phyloP scores from a whole-genome alignment of 2,329 filamentous ascomycete species.

The Aspergillus phoenicis region DNA sequence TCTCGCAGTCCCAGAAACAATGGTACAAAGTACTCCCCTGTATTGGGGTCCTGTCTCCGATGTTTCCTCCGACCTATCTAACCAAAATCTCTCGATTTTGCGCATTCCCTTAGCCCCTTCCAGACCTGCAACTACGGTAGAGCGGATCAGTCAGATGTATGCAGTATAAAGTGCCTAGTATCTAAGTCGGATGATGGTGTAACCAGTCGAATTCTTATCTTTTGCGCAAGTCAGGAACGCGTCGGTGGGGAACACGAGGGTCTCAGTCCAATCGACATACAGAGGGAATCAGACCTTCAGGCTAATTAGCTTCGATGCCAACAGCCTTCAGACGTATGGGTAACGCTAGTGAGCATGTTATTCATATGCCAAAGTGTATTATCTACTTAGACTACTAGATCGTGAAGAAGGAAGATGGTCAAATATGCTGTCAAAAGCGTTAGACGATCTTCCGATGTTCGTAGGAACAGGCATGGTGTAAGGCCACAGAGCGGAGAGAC shows the following conservation, averaged over 20 bases:
- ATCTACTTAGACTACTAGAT: neutral
- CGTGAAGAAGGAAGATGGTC: neutral
- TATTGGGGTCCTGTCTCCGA: neutral
- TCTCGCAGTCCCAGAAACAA: neutral
- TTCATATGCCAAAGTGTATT: slow-evolving; percentile 4
- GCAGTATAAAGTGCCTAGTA: neutral
- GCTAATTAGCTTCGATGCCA: slow-evolving; percentile 21
- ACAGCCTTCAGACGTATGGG: slow-evolving; percentile 6
- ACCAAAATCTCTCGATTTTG: too few species aligned
- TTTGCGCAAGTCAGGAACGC: slow-evolving; percentile 33
- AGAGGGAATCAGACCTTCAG: slow-evolving; percentile 16
- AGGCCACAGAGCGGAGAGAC: neutral
- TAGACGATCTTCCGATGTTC: neutral
- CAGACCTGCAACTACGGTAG: neutral
- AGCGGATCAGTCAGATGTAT: neutral
- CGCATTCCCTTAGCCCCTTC: neutral
- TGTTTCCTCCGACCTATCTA: too few species aligned
- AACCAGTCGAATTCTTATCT: slow-evolving; percentile 11
- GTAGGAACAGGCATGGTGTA: neutral
- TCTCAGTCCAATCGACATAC: slow-evolving; percentile 23
- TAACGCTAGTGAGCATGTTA: slow-evolving; percentile 18
- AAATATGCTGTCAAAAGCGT: neutral
- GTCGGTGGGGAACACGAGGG: slow-evolving; percentile 29
- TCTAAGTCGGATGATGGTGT: neutral
- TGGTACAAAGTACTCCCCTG: neutral